Evolutionary conservation across 768 basidiomycete genomes (phyloP), one percentile per base, ranked within the genome.

Genomic region (Leccinum imitatum): DNA sequence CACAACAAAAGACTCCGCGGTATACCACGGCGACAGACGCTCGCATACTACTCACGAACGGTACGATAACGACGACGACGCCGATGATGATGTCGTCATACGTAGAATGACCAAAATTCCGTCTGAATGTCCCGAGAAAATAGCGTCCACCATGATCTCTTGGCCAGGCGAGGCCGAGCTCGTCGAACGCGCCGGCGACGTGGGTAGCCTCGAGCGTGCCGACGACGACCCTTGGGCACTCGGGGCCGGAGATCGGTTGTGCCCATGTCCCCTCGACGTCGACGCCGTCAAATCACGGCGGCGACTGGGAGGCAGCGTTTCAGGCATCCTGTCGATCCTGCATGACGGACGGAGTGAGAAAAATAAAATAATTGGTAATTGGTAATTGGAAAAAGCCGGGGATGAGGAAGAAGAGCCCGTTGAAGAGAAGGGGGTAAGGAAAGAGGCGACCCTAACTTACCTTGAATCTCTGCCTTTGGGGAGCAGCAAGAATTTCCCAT

Each of bases 51-150:
- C 19, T 46, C 44, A 46, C 19, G 44, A 8, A 46, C 19, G 44
- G 44, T 46, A 46, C 19, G 44, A 46, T 46, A 13, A 19, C 19
- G 41, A 41, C 8, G 15, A 9, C n/a, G 47, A 48, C 1, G n/a
- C n/a, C n/a, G n/a, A n/a, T n/a, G 66, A 57, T 39, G 66, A 57
- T 41, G 74, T 69, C 37, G 82, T 79, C 51, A 79, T 75, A 21
- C 91, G 84, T 13, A 93, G 74, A 64, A 93, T 90, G 62, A 91
- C 87, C 77, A 93, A 84, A 58, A 93, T 78, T 5, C 91, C 91
- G 68, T 93, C 91, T 30, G 91, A 92, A 69, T 92, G 91, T 5
- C 88, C 90, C 35, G 89, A 90, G 69, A 93, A 91, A 57, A 93
- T 91, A 2, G 90, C 87, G 66, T 92, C 91, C 13, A 92, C 89